Conservation (phyloP, 148 eudicot species). For the Polygonum maritimum region DNA sequence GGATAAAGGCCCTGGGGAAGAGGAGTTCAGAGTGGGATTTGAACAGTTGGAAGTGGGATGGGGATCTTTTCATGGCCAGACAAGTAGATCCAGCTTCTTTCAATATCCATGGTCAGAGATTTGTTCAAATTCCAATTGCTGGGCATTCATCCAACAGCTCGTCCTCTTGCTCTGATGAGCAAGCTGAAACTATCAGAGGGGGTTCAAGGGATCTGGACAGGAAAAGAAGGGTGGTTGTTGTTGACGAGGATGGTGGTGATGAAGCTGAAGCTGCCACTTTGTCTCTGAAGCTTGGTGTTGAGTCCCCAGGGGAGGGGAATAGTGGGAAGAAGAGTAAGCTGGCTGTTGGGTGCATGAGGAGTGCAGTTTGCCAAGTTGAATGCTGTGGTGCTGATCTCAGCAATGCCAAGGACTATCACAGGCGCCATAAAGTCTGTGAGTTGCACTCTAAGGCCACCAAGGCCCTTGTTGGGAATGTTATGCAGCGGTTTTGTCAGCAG, state of each 20-base stretch:
- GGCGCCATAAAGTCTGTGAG: conserved; percentile 18
- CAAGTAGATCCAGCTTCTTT: conserved; percentile 27
- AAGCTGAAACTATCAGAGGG: neutral
- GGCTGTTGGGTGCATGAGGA: neutral
- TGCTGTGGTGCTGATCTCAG: conserved; percentile 11
- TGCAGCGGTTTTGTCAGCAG: conserved; percentile 21
- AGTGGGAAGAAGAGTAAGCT: conserved; percentile 62
- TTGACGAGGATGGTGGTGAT: conserved; percentile 31
- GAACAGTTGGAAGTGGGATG: conserved; percentile 92
- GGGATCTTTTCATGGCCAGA: conserved; percentile 55
- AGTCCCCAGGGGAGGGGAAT: conserved; percentile 14
- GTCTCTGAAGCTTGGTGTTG: conserved; percentile 51
- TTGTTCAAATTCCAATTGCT: conserved; percentile 10
- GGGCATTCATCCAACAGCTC: conserved; percentile 38
- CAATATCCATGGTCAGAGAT: conserved; percentile 21
- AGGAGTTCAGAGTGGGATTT: conserved; percentile 71
- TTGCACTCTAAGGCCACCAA: conserved; percentile 14
- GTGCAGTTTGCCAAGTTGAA: conserved; percentile 12
- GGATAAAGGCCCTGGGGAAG: conserved; percentile 32
- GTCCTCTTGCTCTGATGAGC: conserved; percentile 44
- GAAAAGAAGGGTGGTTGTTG: conserved; percentile 25
- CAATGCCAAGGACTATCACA: conserved; percentile 11
- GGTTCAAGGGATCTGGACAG: conserved; percentile 37
- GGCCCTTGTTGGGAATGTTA: conserved; percentile 12
- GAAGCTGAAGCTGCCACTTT: conserved; percentile 42